phyloP scores from a whole-genome alignment of 495 filamentous ascomycete species.

The Rostrohypoxylon terebratum region DNA sequence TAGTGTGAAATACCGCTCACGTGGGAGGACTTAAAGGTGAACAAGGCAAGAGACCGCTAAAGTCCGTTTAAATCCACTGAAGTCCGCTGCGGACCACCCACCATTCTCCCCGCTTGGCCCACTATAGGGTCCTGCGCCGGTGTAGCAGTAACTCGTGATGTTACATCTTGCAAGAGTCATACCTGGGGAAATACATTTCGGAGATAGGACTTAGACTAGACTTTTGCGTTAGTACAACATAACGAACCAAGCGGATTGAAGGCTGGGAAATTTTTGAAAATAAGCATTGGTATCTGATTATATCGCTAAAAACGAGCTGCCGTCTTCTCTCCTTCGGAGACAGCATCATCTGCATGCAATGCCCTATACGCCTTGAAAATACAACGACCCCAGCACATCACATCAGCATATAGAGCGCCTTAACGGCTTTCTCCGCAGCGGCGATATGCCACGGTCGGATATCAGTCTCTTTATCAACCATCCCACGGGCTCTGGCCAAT shows the following conservation, averaged over 20 bases:
- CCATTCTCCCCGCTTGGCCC: no score
- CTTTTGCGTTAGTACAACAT: not conserved
- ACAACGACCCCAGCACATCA: slow-evolving; percentile 43
- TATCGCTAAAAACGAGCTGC: not conserved
- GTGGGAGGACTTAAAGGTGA: not conserved
- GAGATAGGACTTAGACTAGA: not conserved
- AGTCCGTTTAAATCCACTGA: slow-evolving; percentile 2
- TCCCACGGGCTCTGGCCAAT: slow-evolving; percentile 76
- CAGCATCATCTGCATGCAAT: not conserved
- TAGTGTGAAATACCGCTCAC: slow-evolving; percentile 14
- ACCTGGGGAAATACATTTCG: no score
- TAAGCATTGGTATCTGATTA: slow-evolving; percentile 11
- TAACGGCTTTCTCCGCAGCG: slow-evolving; percentile 75
- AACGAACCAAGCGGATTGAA: not conserved
- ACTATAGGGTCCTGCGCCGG: no score
- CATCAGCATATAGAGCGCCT: slow-evolving; percentile 68
- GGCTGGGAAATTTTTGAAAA: not conserved
- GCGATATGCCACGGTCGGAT: slow-evolving; percentile 88
- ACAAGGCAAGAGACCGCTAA: not conserved
- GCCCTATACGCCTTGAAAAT: not conserved
- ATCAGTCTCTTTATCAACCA: slow-evolving; percentile 70
- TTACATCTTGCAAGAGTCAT: no score
- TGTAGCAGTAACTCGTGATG: no score
- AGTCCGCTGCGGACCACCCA: not conserved
- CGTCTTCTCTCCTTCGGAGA: not conserved